phyloP scores from a whole-genome alignment of 1,284 basidiomycete species.

The Ceraceosorus guamensis region DNA sequence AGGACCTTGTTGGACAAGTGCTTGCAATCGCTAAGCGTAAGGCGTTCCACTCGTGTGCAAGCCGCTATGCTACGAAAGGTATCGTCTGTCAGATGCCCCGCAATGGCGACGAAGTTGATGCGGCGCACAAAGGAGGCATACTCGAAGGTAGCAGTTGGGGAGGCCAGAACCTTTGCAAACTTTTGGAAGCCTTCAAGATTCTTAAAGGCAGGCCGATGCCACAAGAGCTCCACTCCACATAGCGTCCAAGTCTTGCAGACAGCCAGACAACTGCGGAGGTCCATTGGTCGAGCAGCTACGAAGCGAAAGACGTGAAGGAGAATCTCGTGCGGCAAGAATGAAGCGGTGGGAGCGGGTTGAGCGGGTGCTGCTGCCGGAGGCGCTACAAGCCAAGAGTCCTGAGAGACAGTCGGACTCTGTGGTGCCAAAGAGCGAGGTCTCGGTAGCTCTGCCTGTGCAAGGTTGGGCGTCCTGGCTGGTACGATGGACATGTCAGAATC shows the following conservation, averaged over 20 bases:
- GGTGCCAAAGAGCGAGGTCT: too few species aligned
- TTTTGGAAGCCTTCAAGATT: constrained; percentile 66
- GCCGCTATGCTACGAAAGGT: constrained; percentile 66
- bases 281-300: constrained; percentile 68
- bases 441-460: too few species aligned
- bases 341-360: constrained; percentile 13
- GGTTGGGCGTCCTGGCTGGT: too few species aligned
- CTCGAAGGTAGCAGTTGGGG: constrained; percentile 62
- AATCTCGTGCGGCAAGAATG: constrained; percentile 72
- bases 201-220: constrained; percentile 80
- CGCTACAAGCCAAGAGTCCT: constrained; percentile 4
- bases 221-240: constrained; percentile 86
- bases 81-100: constrained; percentile 67
- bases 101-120: constrained; percentile 76
- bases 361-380: constrained; percentile 9
- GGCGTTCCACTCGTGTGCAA: constrained; percentile 79
- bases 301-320: constrained; percentile 87
- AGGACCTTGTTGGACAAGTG: constrained; percentile 66
- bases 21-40: constrained; percentile 80
- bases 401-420: too few species aligned
- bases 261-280: constrained; percentile 55
- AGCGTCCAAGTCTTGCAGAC: constrained; percentile 91
- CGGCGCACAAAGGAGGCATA: constrained; percentile 83
- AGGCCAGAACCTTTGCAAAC: constrained; percentile 36
- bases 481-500: too few species aligned